These are phyloP conservation scores for Neofusicoccum parvum DNA, from an alignment of 2,329 filamentous ascomycete genomes.

Conservation along the genomic window DNA sequence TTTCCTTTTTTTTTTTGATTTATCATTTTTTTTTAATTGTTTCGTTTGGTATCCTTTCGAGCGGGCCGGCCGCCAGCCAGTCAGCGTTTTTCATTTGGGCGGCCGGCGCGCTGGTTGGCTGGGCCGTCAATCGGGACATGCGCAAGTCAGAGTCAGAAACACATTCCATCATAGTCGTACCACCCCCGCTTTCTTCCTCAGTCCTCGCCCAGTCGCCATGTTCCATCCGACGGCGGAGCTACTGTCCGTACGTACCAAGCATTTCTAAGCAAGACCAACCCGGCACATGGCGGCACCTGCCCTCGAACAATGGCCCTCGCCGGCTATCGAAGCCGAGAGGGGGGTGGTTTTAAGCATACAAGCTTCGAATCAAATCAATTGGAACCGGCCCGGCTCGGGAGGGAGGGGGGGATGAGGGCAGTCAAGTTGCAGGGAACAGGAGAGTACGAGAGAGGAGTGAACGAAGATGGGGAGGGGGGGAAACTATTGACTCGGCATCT, in stretches of 20 bases:
- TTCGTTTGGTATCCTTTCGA: not conserved
- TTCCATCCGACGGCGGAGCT: no score
- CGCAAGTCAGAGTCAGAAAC: slow-evolving; percentile 9
- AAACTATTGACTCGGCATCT: not conserved
- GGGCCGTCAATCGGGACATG: no score
- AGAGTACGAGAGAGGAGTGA: not conserved
- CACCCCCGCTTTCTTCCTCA: not conserved
- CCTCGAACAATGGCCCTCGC: not conserved
- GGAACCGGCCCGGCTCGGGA: not conserved
- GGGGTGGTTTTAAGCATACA: slow-evolving; percentile 1
- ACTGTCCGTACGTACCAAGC: not conserved
- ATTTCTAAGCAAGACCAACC: not conserved
- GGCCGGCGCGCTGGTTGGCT: not conserved
- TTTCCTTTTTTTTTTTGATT: not conserved
- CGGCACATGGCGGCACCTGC: not conserved
- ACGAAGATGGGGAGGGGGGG: not conserved
- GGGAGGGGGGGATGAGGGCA: not conserved
- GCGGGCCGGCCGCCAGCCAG: not conserved
- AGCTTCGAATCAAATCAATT: not conserved
- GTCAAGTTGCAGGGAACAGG: not conserved
- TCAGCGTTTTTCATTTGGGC: slow-evolving; percentile 1
- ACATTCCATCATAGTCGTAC: slow-evolving; percentile 9
- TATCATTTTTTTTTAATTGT: not conserved
- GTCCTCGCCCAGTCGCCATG: not conserved
- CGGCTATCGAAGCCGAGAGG: not conserved